These are phyloP conservation scores for Suillus tomentosus DNA, from an alignment of 768 basidiomycete species.

Conservation along the genomic window DNA sequence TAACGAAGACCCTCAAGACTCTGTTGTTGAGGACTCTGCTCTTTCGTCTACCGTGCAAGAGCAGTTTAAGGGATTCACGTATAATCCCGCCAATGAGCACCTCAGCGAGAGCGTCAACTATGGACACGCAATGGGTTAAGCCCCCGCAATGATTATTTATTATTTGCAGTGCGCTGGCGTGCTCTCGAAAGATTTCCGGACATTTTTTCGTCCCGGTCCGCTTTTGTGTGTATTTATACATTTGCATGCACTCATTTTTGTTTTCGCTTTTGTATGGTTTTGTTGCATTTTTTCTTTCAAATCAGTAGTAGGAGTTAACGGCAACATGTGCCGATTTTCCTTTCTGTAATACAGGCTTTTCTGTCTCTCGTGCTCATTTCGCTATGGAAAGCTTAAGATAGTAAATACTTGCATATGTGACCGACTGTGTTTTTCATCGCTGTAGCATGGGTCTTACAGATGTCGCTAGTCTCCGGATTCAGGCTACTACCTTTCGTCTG, in stretches of 20 bases:
- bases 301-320: neutral
- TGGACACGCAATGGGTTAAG: constrained; percentile 36
- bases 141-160: neutral
- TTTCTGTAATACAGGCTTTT: neutral
- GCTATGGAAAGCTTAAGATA: neutral
- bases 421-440: no score
- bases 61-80: constrained; percentile 91
- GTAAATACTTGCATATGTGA: neutral
- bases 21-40: constrained; percentile 91
- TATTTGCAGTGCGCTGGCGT: constrained; percentile 6
- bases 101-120: constrained; percentile 84
- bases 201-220: constrained; percentile 5
- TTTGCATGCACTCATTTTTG: constrained; percentile 2
- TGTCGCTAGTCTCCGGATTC: no score
- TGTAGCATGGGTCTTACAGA: no score
- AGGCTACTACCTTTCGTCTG: no score
- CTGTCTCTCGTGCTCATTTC: neutral
- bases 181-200: constrained; percentile 9
- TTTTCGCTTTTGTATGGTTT: neutral
- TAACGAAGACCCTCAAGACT: constrained; percentile 91
- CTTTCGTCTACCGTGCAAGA: constrained; percentile 96
- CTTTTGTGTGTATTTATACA: constrained; percentile 10
- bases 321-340: neutral
- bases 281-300: neutral
- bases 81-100: constrained; percentile 83